Evolutionary conservation across 2,329 filamentous ascomycete genomes (phyloP), one percentile per base, ranked within the genome.

Genomic region (Fusarium secorum): DNA sequence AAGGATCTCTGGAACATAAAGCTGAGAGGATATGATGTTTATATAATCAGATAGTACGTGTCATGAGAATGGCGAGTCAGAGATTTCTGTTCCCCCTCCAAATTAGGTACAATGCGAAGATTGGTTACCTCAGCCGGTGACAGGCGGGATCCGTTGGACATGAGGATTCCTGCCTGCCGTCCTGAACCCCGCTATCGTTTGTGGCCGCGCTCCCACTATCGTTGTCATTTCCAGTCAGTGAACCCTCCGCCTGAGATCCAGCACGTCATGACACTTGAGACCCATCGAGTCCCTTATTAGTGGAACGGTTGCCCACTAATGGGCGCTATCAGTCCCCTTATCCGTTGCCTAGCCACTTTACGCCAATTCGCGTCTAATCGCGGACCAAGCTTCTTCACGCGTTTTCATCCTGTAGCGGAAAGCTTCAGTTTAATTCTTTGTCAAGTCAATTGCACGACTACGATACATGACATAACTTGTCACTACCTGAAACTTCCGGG

Each of bases 271-370:
- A 49, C 46, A 33, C 46, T 30, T n/a, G 35, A n/a, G 33, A 28
- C 32, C 24, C 24, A 38, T 28, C 33, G 33, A 26, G 49, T 20
- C 49, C 35, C 60, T 53, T 38, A 45, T 51, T 42, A 55, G 44
- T 44, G 51, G 44, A 48, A 38, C 14, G 41, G 10, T 38, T 36
- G 22, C 44, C 66, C 42, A 39, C 48, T 39, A 38, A 52, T 15
- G 24, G 24, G 18, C 7, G 32, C 64, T 71, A 55, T 44, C 28
- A 11, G n/a, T n/a, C 18, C 44, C 41, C 55, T 52, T 52, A 60
- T 62, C 56, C 49, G 69, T 67, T 71, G 42, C 32, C 66, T 64
- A 71, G 71, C 74, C 75, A 77, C 75, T 77, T 67, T 77, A 77
- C 75, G 75, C 74, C 74, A 76, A 49, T 58, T 65, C 71, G 68